A percentile compares a stretch with the other conserved stretches of the same genome.
Conservation (phyloP, 768 basidiomycete genomes). For the Pleurotus ostreatus region DNA sequence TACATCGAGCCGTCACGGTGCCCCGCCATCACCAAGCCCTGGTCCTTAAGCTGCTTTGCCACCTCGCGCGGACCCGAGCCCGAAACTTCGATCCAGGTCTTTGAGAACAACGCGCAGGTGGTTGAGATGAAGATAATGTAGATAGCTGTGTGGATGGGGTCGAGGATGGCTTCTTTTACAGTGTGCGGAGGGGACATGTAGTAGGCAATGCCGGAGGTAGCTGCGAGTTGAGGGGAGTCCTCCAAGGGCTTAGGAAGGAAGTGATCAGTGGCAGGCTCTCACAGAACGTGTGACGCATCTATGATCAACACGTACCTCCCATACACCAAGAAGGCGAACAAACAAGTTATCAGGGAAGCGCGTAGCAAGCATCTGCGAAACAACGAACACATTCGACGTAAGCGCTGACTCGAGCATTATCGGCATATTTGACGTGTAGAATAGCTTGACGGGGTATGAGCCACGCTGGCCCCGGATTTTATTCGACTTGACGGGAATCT, state of each 20-base stretch:
- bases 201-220: constrained; percentile 89
- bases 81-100: constrained; percentile 99
- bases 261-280: too few relatives aligned
- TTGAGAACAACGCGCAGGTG: constrained; percentile 95
- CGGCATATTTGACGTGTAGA: constrained; percentile 99
- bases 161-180: constrained; percentile 80
- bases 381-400: constrained; percentile 91
- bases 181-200: constrained; percentile 98
- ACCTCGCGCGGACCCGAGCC: constrained; percentile 94
- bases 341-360: constrained; percentile 92
- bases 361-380: constrained; percentile 91
- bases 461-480: constrained; percentile 95
- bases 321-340: constrained; percentile 88
- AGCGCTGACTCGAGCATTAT: constrained; percentile 98
- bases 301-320: constrained; percentile 66
- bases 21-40: constrained; percentile 77
- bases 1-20: constrained; percentile 98
- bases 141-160: constrained; percentile 90
- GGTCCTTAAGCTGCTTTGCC: constrained; percentile 97
- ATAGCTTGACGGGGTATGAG: constrained; percentile 94
- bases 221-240: constrained; percentile 88
- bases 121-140: constrained; percentile 92
- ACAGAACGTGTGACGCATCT: too few relatives aligned
- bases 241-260: constrained; percentile 68
- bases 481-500: constrained; percentile 97